These are phyloP conservation scores for Aspergillus aculeatinus DNA, from an alignment of 2,329 filamentous ascomycete genomes.

Conservation along the genomic window DNA sequence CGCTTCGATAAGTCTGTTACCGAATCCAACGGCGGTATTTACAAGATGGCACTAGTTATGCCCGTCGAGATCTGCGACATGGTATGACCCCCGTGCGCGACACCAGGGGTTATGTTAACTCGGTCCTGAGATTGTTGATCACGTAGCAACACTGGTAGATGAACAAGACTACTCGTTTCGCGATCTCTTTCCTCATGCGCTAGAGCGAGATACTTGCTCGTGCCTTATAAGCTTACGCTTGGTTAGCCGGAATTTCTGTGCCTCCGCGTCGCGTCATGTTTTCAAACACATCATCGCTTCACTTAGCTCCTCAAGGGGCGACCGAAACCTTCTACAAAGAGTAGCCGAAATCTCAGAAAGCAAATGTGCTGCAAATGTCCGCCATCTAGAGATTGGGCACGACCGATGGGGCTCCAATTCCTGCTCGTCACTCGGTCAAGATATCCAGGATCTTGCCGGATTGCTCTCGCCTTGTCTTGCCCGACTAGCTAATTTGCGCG, in stretches of 20 bases:
- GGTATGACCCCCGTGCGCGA: background rate
- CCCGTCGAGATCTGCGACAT: background rate
- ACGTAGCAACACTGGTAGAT: background rate
- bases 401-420: background rate
- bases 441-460: background rate
- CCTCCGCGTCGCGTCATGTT: background rate
- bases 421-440: background rate
- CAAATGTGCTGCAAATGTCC: background rate
- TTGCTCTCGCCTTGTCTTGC: background rate
- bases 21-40: background rate
- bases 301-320: background rate
- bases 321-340: background rate
- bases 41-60: background rate
- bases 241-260: background rate
- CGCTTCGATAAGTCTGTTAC: background rate
- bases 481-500: background rate
- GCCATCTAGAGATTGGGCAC: background rate
- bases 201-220: background rate
- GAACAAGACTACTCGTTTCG: background rate
- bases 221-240: background rate
- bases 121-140: background rate
- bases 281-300: background rate
- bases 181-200: background rate
- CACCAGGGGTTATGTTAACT: background rate
- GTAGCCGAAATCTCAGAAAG: background rate